Conservation (phyloP, 768 basidiomycete genomes). For the Phlebiopsis flavidoalba region DNA sequence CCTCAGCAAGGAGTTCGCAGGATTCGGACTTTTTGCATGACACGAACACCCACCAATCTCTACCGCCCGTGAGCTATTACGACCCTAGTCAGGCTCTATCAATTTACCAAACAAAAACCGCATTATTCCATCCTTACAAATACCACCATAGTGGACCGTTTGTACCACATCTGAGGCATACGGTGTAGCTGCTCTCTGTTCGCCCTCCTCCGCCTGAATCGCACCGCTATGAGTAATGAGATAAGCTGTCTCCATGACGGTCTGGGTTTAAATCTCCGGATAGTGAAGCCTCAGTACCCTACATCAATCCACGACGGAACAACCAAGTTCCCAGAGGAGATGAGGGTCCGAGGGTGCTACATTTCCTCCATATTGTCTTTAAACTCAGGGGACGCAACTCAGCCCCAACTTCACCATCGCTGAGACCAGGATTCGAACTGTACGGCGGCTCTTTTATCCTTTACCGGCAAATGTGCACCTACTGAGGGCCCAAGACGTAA, state of each 20-base stretch:
- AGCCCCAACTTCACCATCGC: conserved; percentile 59
- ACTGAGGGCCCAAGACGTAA: conserved; percentile 32
- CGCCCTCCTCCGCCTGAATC: too few relatives aligned
- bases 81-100: too few relatives aligned
- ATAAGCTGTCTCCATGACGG: conserved; percentile 67
- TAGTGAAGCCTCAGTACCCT: conserved; percentile 68
- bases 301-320: conserved; percentile 28
- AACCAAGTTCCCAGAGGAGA: conserved; percentile 63
- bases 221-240: too few relatives aligned
- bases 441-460: conserved; percentile 49
- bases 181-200: conserved; percentile 18
- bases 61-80: too few relatives aligned
- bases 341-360: conserved; percentile 75
- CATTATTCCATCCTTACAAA: conserved; percentile 58
- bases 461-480: conserved; percentile 41
- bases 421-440: conserved; percentile 58
- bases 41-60: conserved; percentile 60
- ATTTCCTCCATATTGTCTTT: too few relatives aligned
- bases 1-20: conserved; percentile 65
- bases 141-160: conserved; percentile 67
- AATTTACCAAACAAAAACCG: conserved; percentile 51
- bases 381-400: conserved; percentile 48
- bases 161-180: conserved; percentile 80
- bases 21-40: conserved; percentile 65
- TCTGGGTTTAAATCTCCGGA: conserved; percentile 71